phyloP scores from a whole-genome alignment of 2,329 filamentous ascomycete species.

The Penicillium griseofulvum region DNA sequence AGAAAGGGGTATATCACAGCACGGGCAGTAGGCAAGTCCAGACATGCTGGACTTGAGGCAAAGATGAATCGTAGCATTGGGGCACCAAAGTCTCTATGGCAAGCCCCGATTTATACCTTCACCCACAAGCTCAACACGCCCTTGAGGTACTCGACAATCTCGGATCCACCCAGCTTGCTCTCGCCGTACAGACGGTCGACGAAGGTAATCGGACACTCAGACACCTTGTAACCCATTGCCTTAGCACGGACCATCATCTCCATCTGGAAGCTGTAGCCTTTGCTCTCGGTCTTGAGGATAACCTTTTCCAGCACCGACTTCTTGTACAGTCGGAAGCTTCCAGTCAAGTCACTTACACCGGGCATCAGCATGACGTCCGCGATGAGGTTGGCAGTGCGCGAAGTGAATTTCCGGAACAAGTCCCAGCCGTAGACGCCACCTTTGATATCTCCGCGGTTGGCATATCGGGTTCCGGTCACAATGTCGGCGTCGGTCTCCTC shows the following conservation, averaged over 20 bases:
- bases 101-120: constrained; percentile 57
- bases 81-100: background rate
- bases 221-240: constrained; percentile 89
- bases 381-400: constrained; percentile 83
- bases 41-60: constrained; percentile 6
- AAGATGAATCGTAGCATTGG: constrained; percentile 9
- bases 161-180: constrained; percentile 88
- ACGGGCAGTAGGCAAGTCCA: constrained; percentile 13
- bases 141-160: constrained; percentile 96
- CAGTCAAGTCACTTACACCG: constrained; percentile 92
- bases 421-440: constrained; percentile 97
- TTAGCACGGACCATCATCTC: constrained; percentile 98
- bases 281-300: constrained; percentile 85
- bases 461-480: constrained; percentile 93
- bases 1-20: constrained; percentile 26
- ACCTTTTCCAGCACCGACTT: constrained; percentile 83
- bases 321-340: constrained; percentile 94
- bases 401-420: constrained; percentile 73
- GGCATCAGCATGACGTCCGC: constrained; percentile 91
- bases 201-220: constrained; percentile 94
- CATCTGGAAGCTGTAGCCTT: constrained; percentile 99
- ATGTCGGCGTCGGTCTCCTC: constrained; percentile 82
- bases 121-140: constrained; percentile 75
- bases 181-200: constrained; percentile 95
- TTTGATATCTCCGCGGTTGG: constrained; percentile 59